Base-by-base conservation (phyloP, 2,329 filamentous ascomycete genomes). In the Ceratocystis cacaofunesta region DNA sequence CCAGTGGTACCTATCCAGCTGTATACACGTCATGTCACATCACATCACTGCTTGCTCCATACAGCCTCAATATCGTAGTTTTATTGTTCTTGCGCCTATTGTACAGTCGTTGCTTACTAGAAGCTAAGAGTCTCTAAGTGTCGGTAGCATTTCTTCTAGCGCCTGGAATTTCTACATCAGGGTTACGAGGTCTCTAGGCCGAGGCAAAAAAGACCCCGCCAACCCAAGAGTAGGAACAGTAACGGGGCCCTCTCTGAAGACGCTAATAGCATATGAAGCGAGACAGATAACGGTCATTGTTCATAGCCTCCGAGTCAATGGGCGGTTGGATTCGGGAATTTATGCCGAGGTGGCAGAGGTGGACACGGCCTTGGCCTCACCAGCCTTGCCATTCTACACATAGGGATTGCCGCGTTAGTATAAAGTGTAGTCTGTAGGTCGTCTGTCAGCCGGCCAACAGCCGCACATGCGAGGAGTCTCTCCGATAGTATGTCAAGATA, bases 311-410 rank as follows among this genome's bases (percentile, higher is more conserved):
- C 52, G 52, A 57, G 19, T 32, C 41, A 62, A 50, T 32, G 43
- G 41, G 61, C 22, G 36, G 30, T 19, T 6, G 5, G 41, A 4
- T 12, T 15, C 36, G 36, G 41, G 8, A 32, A 62, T 67, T 65
- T 67, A 67, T 7, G 65, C 63, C 63, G 68, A 57, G 64, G 73
- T 72, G 71, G 79, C 79, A 70, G 78, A 79, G 25, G 80, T 75
- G 52, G 76, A 83, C 71, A 94, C 77, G 73, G 79, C 83, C 82
- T 87, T 88, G 74, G 79, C 72, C 46, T 95, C 90, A 76, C 89
- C 86, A 80, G 92, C 89, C 83, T 94, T 95, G 80, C 91, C 91
- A 78, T 89, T 88, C 91, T 95, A 76, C 68, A 52, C 52, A 67
- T 66, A 70, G 32, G 12, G 19, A 62, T 25, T 12, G 10, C 5